Evolutionary conservation across 106 monocot species (phyloP), one percentile per base, ranked within the genome.

Genomic region (Allium fistulosum): DNA sequence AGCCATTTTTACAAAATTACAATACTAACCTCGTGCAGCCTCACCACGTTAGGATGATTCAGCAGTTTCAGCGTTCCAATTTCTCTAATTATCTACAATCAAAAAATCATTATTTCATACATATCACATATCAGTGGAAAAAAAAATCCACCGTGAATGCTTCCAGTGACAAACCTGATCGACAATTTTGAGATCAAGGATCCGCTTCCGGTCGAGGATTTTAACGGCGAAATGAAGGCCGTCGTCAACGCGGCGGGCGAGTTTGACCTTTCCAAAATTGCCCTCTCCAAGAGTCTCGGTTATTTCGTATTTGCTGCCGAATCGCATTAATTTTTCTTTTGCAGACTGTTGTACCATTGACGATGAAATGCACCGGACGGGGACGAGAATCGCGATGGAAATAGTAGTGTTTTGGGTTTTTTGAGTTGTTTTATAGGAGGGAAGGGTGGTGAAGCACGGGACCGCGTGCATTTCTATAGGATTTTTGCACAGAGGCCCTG

Each of bases 241-340:
- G 12, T 85, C 69, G 46, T 79, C 75, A 9, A 80, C 69, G 65
- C 85, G 72, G 51, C 75, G 71, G 51, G 91, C 95, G 66, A 73
- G 71, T 61, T 91, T 91, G 62, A 95, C 95, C 77, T 88, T 91
- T 10, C 88, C 91, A 77, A 95, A 95, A 65, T 78, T 85, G 50
- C 95, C 95, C 69, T 95, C 95, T 6, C 95, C 95, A 0, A 95
- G 83, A 22, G 88, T 85, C 73, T 79, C 49, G 51, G 91, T 91
- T 2, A 95, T 75, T 83, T 85, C 82, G 69, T 95, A 95, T 72
- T 80, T 81, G 37, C 37, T 37, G 45, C 90, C 85, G 28, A 81
- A 58, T 57, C 69, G 73, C 78, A 85, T 64, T 69, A 62, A 69
- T 64, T 58, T 58, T 63, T 61, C 50, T 37, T 28, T 59, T 63